A percentile compares a stretch with the other conserved stretches of the same genome.
These are phyloP conservation scores for Hysterangium stoloniferum DNA, from an alignment of 768 basidiomycete genomes.

Conservation along the genomic window DNA sequence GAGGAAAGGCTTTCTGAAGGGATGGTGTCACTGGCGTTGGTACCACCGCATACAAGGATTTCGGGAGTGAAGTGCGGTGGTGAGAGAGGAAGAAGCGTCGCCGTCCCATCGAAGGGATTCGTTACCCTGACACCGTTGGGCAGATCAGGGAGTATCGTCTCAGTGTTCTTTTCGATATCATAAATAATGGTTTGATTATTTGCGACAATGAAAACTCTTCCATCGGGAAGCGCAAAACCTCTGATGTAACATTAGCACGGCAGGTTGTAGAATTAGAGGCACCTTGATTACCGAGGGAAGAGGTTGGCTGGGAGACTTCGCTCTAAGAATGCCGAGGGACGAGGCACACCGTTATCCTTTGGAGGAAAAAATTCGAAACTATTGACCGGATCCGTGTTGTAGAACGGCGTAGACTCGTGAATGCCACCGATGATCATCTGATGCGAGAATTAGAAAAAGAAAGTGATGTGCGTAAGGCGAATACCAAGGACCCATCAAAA, in stretches of 20 bases:
- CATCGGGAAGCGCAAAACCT: slow-evolving; percentile 38
- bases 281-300: slow-evolving; percentile 5
- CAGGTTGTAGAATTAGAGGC: neutral
- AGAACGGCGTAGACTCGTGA: slow-evolving; percentile 21
- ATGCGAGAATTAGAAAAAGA: neutral
- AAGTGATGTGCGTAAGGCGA: neutral
- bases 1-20: slow-evolving; percentile 17
- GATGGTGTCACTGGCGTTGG: slow-evolving; percentile 14
- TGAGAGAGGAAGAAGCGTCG: slow-evolving; percentile 24
- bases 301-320: neutral
- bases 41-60: slow-evolving; percentile 26
- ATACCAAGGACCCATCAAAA: slow-evolving; percentile 12
- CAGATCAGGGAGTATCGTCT: slow-evolving; percentile 27
- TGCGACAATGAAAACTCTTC: slow-evolving; percentile 52
- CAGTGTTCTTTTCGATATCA: slow-evolving; percentile 27
- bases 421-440: slow-evolving; percentile 51
- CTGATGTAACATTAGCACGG: slow-evolving; percentile 1
- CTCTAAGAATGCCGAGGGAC: slow-evolving; percentile 7
- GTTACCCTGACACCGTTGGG: slow-evolving; percentile 31
- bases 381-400: slow-evolving; percentile 24
- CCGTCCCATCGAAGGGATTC: slow-evolving; percentile 23
- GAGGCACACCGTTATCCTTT: slow-evolving; percentile 22
- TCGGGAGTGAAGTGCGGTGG: slow-evolving; percentile 23
- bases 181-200: slow-evolving; percentile 49
- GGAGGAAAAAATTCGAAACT: slow-evolving; percentile 26